These are phyloP conservation scores for Erodium texanum DNA, from an alignment of 441 rosid species.

Conservation along the genomic window DNA sequence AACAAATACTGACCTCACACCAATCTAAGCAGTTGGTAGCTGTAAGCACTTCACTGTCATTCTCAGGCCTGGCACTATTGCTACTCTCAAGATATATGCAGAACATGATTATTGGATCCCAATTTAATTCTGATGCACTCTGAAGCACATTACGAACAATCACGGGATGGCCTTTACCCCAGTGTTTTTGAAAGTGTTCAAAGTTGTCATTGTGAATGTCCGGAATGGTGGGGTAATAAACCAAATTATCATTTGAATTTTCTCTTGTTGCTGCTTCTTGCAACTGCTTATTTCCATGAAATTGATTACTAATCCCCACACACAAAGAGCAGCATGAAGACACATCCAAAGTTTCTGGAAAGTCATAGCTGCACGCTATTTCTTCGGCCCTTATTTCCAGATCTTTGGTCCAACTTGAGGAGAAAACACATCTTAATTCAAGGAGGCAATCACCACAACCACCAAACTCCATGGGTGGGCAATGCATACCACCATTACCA, in stretches of 20 bases:
- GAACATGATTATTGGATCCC: slow-evolving; percentile 89
- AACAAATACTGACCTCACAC: slow-evolving; percentile 69
- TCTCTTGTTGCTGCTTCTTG: slow-evolving; percentile 66
- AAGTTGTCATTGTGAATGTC: slow-evolving; percentile 56
- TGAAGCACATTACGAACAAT: slow-evolving; percentile 65
- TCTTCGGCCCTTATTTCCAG: slow-evolving; percentile 85
- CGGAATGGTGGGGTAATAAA: slow-evolving; percentile 49
- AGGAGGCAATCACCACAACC: slow-evolving; percentile 55
- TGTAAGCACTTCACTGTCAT: slow-evolving; percentile 26
- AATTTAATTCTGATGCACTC: slow-evolving; percentile 44
- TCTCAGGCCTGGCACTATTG: slow-evolving; percentile 31
- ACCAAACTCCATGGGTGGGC: slow-evolving; percentile 53
- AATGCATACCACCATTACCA: slow-evolving; percentile 33
- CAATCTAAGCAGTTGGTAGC: slow-evolving; percentile 50
- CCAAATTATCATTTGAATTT: slow-evolving; percentile 54
- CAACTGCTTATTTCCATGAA: slow-evolving; percentile 38
- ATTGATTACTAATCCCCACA: slow-evolving; percentile 36
- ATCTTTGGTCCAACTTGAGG: slow-evolving; percentile 50
- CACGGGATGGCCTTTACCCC: slow-evolving; percentile 94
- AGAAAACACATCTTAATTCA: slow-evolving; percentile 45
- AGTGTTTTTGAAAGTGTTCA: slow-evolving; percentile 93
- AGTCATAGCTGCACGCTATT: slow-evolving; percentile 81
- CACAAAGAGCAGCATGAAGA: slow-evolving; percentile 62
- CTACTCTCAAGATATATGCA: slow-evolving; percentile 67
- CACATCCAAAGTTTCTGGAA: slow-evolving; percentile 61